These are phyloP conservation scores for Sugiyamaella valdiviana DNA, from an alignment of 805 yeast species.

Conservation along the genomic window DNA sequence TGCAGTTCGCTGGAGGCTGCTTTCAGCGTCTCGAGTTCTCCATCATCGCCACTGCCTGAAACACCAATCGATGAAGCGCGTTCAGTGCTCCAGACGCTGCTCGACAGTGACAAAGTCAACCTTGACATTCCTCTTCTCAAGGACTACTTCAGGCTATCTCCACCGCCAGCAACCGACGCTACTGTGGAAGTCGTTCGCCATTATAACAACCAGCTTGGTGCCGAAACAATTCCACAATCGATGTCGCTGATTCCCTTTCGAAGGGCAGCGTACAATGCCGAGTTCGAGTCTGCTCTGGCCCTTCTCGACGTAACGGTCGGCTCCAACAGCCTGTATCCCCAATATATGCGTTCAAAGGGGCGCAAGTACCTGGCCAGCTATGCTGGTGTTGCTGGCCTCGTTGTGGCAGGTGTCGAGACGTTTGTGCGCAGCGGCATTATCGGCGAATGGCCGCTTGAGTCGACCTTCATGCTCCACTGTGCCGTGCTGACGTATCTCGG, in stretches of 20 bases:
- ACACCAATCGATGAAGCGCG: slow-evolving; percentile 20
- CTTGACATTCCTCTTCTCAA: slow-evolving; percentile 19
- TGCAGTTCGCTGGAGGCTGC: slow-evolving; percentile 23
- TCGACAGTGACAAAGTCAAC: slow-evolving; percentile 13
- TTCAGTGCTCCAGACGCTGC: slow-evolving; percentile 17
- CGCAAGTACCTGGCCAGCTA: slow-evolving; percentile 32
- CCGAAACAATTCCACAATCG: slow-evolving; percentile 12
- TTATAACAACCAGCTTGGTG: slow-evolving; percentile 12
- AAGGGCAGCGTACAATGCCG: slow-evolving; percentile 50
- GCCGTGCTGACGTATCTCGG: slow-evolving; percentile 46
- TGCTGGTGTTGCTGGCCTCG: slow-evolving; percentile 32
- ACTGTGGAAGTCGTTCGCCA: slow-evolving; percentile 20
- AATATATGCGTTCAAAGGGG: slow-evolving; percentile 32
- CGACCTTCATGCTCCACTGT: slow-evolving; percentile 35
- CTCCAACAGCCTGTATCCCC: slow-evolving; percentile 42
- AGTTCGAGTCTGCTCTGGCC: slow-evolving; percentile 49
- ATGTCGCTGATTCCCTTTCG: slow-evolving; percentile 59
- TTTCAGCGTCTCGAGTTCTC: slow-evolving; percentile 16
- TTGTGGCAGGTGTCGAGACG: slow-evolving; percentile 43
- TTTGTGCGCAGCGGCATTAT: slow-evolving; percentile 38
- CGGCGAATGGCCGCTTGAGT: slow-evolving; percentile 31
- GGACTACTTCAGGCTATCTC: slow-evolving; percentile 19
- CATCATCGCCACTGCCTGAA: slow-evolving; percentile 21
- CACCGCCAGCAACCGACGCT: slow-evolving; percentile 23
- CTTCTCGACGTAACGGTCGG: slow-evolving; percentile 59